These are phyloP conservation scores for Phyllosticta citrichinensis DNA, from an alignment of 2,329 filamentous ascomycete species.

Conservation along the genomic window DNA sequence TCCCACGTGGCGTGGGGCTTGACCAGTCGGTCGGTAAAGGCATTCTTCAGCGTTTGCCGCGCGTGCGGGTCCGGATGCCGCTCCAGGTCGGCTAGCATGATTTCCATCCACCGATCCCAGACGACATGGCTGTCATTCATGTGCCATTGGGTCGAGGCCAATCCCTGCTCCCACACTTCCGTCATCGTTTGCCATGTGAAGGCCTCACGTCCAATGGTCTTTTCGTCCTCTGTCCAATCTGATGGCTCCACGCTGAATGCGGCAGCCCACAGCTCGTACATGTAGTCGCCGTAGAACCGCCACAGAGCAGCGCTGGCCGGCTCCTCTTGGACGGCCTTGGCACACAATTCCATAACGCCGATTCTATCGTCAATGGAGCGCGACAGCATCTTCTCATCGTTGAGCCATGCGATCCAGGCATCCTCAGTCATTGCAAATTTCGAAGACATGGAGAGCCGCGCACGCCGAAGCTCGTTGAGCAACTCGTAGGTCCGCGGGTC, in stretches of 20 bases:
- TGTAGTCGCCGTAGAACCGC: slow-evolving; percentile 69
- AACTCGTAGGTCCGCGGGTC: slow-evolving; percentile 35
- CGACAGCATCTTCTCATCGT: slow-evolving; percentile 56
- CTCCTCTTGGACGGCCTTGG: slow-evolving; percentile 59
- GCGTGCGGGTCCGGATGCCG: slow-evolving; percentile 44
- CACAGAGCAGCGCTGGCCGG: slow-evolving; percentile 65
- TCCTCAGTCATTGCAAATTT: slow-evolving; percentile 65
- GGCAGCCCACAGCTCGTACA: slow-evolving; percentile 59
- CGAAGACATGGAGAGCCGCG: slow-evolving; percentile 49
- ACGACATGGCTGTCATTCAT: slow-evolving; percentile 67
- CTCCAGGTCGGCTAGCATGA: slow-evolving; percentile 59
- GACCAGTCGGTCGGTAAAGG: slow-evolving; percentile 60
- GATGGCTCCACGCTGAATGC: slow-evolving; percentile 45
- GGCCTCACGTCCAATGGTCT: slow-evolving; percentile 56
- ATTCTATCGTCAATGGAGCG: slow-evolving; percentile 57
- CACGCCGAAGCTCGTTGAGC: slow-evolving; percentile 36
- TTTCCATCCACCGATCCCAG: slow-evolving; percentile 69
- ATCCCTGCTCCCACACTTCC: slow-evolving; percentile 61
- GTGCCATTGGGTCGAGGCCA: slow-evolving; percentile 62
- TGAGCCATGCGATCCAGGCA: slow-evolving; percentile 66
- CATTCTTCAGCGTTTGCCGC: slow-evolving; percentile 54
- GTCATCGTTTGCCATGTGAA: slow-evolving; percentile 60
- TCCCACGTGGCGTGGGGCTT: slow-evolving; percentile 69
- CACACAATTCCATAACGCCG: slow-evolving; percentile 61
- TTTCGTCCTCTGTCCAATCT: slow-evolving; percentile 55